phyloP scores from a whole-genome alignment of 208 protist species.

The Vickermania ingenoplastis region DNA sequence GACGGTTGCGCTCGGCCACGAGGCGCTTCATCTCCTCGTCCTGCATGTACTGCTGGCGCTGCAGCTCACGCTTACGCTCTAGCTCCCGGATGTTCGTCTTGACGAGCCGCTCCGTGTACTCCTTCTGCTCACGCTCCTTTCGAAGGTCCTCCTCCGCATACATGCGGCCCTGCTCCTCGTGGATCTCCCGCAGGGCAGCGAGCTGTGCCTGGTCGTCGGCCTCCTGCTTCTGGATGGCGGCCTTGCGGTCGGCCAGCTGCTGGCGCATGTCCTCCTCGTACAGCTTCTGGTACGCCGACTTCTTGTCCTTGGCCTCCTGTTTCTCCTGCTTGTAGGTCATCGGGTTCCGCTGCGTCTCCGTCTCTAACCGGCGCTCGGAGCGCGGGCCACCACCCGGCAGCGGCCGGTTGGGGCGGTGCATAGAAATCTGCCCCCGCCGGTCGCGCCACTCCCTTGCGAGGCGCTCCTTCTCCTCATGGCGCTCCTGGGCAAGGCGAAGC shows the following conservation, averaged over 20 bases:
- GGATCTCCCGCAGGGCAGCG: conserved; percentile 27
- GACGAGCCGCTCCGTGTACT: conserved; percentile 51
- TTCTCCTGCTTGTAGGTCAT: conserved; percentile 42
- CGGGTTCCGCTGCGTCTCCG: conserved; percentile 11
- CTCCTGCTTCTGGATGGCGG: conserved; percentile 29
- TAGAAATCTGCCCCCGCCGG: conserved; percentile 6
- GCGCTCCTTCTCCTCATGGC: conserved; percentile 29
- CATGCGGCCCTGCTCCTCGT: conserved; percentile 30
- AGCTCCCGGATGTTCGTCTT: conserved; percentile 53
- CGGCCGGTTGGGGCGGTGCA: conserved; percentile 15
- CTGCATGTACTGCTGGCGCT: conserved; percentile 25
- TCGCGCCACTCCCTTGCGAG: conserved; percentile 41
- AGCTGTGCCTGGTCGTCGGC: conserved; percentile 42
- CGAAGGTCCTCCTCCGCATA: conserved; percentile 36
- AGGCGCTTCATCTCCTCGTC: conserved; percentile 34
- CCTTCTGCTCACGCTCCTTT: conserved; percentile 28
- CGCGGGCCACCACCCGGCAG: conserved; percentile 54
- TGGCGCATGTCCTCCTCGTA: conserved; percentile 55
- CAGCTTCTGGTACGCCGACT: conserved; percentile 45
- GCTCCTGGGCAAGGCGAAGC: conserved; percentile 28
- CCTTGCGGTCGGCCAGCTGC: conserved; percentile 50
- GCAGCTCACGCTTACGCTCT: conserved; percentile 26
- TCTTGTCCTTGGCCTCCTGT: conserved; percentile 43
- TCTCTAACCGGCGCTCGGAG: conserved; percentile 27
- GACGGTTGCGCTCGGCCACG: conserved; percentile 38